Base-by-base conservation (phyloP, 1,139 yeast species). In the Saccharomyces hybrid region DNA sequence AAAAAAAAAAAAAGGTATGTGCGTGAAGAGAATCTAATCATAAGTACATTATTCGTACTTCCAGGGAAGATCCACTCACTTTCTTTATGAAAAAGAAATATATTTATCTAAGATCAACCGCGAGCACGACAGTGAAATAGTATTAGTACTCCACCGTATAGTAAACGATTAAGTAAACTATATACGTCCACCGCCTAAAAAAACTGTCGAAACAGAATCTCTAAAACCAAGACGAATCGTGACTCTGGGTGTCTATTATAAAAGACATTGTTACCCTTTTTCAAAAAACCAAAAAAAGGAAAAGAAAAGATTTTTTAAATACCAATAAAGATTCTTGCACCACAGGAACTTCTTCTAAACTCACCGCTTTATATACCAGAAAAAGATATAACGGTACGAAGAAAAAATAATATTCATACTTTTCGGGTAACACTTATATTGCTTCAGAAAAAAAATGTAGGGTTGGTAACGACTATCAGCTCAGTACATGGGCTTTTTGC, bases 221-320 rank as follows among this genome's bases (percentile, higher is more conserved):
- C 26, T 38, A 38, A 19, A 60, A 61, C 61, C 56, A 59, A 63
- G 60, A 62, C 68, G 68, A 64, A 67, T 73, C 89, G 95, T 86
- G 93, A 86, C 95, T 86, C 95, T 86, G 95, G 95, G 93, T 85
- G 91, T 87, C 95, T 85, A 79, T 73, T 69, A 58, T 62, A 61
- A 80, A 83, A 84, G 86, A 84, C 90, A 85, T 85, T 84, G 88
- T 80, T 74, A 72, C 54, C 54, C 52, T 50, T 51, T 58, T 57
- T 49, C 38, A 49, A 61, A 38, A 7, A 11, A 34, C 46, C 11
- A 28, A 34, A 42, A 19, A 41, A 16, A 7, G 4, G 29, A 25
- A 3, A 5, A 8, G 9, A 27, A 25, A 11, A 25, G 28, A 26
- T 26, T 6, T 8, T 8, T 6, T 26, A 26, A 7, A 7, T 6